These are phyloP conservation scores for Noccaea bulbosa DNA, from an alignment of 345 rosid species.

Conservation along the genomic window DNA sequence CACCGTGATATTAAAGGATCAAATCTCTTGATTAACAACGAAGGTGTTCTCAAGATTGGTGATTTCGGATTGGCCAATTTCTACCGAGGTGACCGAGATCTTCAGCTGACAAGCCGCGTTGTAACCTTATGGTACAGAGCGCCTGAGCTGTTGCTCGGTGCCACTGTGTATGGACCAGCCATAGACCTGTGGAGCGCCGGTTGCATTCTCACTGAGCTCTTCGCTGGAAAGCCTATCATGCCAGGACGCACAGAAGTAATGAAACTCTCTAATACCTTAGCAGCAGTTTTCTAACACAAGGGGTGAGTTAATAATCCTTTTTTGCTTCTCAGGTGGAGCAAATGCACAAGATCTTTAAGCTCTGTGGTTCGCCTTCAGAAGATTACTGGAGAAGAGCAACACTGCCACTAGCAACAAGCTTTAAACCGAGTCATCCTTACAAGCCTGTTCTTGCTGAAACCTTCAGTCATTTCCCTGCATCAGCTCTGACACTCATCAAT, in stretches of 20 bases:
- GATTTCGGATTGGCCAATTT: conserved; percentile 82
- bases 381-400: conserved; percentile 83
- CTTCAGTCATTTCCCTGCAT: conserved; percentile 61
- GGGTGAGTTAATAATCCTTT: neutral
- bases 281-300: neutral
- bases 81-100: conserved; percentile 55
- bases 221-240: conserved; percentile 77
- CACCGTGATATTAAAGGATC: conserved; percentile 89
- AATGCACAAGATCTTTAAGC: conserved; percentile 86
- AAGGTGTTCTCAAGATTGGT: conserved; percentile 75
- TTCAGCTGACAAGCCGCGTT: conserved; percentile 76
- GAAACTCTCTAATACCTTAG: neutral
- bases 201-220: conserved; percentile 81
- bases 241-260: conserved; percentile 90
- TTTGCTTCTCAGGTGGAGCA: conserved; percentile 70
- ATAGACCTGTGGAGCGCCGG: conserved; percentile 94
- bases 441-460: conserved; percentile 68
- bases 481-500: conserved; percentile 59
- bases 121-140: conserved; percentile 96
- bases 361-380: conserved; percentile 81
- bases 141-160: conserved; percentile 77
- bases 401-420: conserved; percentile 59
- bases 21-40: conserved; percentile 67
- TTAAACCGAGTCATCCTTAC: conserved; percentile 71
- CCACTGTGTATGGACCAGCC: conserved; percentile 83